These are phyloP conservation scores for Pseudogymnoascus sp. DNA, from an alignment of 2,329 filamentous ascomycete species.

Conservation along the genomic window DNA sequence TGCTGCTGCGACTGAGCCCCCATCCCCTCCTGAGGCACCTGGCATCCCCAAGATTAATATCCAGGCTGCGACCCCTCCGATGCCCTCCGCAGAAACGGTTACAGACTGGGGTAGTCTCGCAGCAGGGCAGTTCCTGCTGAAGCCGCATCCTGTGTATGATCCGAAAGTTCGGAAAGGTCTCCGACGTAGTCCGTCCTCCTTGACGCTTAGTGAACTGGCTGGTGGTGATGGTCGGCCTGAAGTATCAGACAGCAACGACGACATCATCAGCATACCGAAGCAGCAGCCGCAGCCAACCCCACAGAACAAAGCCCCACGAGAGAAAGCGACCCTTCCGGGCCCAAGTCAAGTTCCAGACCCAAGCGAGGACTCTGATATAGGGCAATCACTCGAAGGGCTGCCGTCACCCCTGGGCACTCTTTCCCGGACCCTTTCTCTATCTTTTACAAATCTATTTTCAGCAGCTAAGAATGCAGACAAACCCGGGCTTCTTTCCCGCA, in stretches of 20 bases:
- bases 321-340: neutral
- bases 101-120: neutral
- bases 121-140: conserved; percentile 5
- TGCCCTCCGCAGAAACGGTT: neutral
- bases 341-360: neutral
- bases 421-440: neutral
- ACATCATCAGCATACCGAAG: neutral
- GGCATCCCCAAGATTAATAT: neutral
- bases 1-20: neutral
- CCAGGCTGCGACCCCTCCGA: neutral
- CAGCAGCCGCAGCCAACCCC: neutral
- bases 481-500: neutral
- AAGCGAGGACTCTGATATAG: neutral
- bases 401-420: neutral
- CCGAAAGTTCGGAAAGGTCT: conserved; percentile 5
- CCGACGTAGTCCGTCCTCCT: neutral
- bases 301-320: neutral
- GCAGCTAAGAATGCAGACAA: conserved; percentile 2
- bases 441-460: conserved; percentile 1
- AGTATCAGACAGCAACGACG: conserved; percentile 2
- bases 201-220: conserved; percentile 2
- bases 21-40: neutral
- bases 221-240: conserved; percentile 1
- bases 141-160: conserved; percentile 1
- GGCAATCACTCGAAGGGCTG: neutral